phyloP scores from a whole-genome alignment of 495 filamentous ascomycete genomes.

The Tricharina praecox region DNA sequence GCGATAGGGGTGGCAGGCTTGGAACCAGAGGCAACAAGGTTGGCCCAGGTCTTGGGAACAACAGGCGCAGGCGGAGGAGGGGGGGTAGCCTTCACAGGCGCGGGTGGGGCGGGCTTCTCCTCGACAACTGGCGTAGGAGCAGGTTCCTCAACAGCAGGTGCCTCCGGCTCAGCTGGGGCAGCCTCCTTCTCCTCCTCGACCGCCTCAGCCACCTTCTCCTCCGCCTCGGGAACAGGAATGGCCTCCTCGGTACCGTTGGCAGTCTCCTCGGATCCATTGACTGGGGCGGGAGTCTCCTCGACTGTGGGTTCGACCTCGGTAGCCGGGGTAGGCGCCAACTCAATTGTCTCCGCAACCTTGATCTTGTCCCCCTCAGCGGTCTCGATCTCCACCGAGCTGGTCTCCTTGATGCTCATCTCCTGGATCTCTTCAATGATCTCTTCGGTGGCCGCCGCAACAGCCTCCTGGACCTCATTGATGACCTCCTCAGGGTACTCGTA shows the following conservation, averaged over 20 bases:
- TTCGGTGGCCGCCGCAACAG: constrained; percentile 40
- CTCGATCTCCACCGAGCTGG: constrained; percentile 32
- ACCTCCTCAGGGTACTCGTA: constrained; percentile 32
- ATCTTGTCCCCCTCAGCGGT: constrained; percentile 33
- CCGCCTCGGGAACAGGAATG: constrained; percentile 22
- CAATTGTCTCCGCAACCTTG: constrained; percentile 30
- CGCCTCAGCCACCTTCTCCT: constrained; percentile 26
- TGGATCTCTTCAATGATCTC: constrained; percentile 38
- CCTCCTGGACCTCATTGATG: constrained; percentile 30
- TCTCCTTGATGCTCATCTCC: constrained; percentile 29
- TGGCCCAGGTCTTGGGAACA: constrained; percentile 82
- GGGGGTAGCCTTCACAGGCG: constrained; percentile 31
- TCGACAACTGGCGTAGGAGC: constrained; percentile 23
- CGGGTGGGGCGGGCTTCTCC: constrained; percentile 47
- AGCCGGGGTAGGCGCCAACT: constrained; percentile 23
- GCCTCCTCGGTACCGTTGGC: constrained; percentile 11
- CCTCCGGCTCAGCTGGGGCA: constrained; percentile 31
- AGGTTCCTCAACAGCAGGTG: constrained; percentile 28
- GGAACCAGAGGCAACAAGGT: constrained; percentile 42
- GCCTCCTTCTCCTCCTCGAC: constrained; percentile 38
- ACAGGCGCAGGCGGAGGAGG: constrained; percentile 32
- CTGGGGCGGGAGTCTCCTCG: constrained; percentile 17
- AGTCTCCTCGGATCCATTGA: constrained; percentile 27
- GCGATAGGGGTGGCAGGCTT: constrained; percentile 16
- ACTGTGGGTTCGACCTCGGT: constrained; percentile 25